A percentile compares a stretch with the other conserved stretches of the same genome.
These are phyloP conservation scores for Trametes villosa DNA, from an alignment of 768 basidiomycete species.

Conservation along the genomic window DNA sequence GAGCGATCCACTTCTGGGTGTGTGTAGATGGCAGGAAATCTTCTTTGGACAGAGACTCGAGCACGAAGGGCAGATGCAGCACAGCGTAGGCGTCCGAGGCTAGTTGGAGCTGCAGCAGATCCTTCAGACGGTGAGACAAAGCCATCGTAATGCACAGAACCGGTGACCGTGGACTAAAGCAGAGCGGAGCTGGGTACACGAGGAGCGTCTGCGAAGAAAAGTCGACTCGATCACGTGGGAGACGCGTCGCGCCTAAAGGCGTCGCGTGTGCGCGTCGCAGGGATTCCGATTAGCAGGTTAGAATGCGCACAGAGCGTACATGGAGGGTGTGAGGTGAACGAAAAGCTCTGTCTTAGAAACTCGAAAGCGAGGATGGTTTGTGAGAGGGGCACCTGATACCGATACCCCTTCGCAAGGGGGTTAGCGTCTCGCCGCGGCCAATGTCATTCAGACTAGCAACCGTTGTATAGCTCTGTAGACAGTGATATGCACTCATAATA, in stretches of 20 bases:
- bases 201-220: background rate
- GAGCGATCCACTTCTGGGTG: conserved; percentile 73
- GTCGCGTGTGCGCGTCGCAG: too few relatives aligned
- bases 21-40: conserved; percentile 66
- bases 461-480: too few relatives aligned
- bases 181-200: background rate
- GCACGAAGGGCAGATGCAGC: conserved; percentile 59
- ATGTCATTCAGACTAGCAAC: too few relatives aligned
- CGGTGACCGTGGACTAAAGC: background rate
- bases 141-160: conserved; percentile 5
- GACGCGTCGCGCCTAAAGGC: conserved; percentile 6
- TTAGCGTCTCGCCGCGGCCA: too few relatives aligned
- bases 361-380: too few relatives aligned
- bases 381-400: too few relatives aligned
- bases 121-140: conserved; percentile 55
- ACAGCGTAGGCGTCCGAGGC: conserved; percentile 68
- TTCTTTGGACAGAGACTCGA: conserved; percentile 57
- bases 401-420: too few relatives aligned
- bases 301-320: too few relatives aligned
- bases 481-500: too few relatives aligned
- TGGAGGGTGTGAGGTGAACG: too few relatives aligned
- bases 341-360: too few relatives aligned
- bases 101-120: conserved; percentile 71
- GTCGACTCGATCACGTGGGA: conserved; percentile 22
- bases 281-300: background rate